Conservation (phyloP, 75 land plant genomes). For the Pseudotsuga menziesii region DNA sequence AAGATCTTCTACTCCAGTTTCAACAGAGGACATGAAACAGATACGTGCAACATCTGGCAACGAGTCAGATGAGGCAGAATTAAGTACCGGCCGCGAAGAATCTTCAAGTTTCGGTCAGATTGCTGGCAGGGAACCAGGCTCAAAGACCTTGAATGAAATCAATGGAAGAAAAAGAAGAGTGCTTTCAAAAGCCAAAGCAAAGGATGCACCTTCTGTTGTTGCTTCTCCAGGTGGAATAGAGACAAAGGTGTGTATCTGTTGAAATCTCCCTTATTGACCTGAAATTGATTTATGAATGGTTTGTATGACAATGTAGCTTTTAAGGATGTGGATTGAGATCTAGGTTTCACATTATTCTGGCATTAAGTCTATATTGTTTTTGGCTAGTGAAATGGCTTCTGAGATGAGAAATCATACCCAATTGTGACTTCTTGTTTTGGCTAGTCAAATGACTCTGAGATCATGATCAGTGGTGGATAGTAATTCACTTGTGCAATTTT, state of each 20-base stretch:
- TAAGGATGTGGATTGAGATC: background rate
- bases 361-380: background rate
- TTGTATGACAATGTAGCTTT: background rate
- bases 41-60: slow-evolving; percentile 8
- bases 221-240: slow-evolving; percentile 20
- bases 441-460: too few relatives aligned
- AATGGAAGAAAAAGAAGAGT: slow-evolving; percentile 59
- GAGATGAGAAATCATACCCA: background rate
- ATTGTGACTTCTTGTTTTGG: too few relatives aligned
- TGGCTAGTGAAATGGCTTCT: background rate
- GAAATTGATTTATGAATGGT: background rate
- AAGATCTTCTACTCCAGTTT: slow-evolving; percentile 15
- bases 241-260: slow-evolving; percentile 26
- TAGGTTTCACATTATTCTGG: background rate
- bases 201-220: slow-evolving; percentile 19
- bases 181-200: slow-evolving; percentile 31
- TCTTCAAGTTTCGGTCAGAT: slow-evolving; percentile 51
- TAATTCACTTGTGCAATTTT: background rate
- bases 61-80: slow-evolving; percentile 48
- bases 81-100: slow-evolving; percentile 47
- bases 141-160: slow-evolving; percentile 16
- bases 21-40: slow-evolving; percentile 11
- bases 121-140: slow-evolving; percentile 20
- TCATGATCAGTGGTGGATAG: background rate
- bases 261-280: background rate